Conservation (phyloP, 2,329 filamentous ascomycete genomes). For the Zymoseptoria brevis region DNA sequence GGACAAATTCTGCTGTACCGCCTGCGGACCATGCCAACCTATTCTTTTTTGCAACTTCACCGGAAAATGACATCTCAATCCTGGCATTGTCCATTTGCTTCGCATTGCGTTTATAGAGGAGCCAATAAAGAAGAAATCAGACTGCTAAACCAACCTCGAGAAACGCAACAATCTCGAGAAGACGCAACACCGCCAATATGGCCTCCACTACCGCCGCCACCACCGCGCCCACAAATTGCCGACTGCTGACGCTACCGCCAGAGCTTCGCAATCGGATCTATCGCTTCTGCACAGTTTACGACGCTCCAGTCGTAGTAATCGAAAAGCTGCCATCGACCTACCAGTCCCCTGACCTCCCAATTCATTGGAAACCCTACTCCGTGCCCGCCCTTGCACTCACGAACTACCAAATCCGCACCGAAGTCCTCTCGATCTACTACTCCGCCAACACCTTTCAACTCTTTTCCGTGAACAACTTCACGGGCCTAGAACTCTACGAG, state of each 20-base stretch:
- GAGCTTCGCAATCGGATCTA: conserved; percentile 11
- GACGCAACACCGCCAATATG: neutral
- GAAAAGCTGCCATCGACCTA: neutral
- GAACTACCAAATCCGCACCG: neutral
- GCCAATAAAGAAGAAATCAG: neutral
- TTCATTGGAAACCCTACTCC: neutral
- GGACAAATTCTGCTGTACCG: neutral
- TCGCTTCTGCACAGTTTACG: conserved; percentile 6
- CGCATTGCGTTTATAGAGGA: neutral
- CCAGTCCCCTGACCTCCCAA: too few species aligned
- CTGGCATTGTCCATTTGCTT: neutral
- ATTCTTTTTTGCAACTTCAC: neutral
- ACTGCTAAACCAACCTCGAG: neutral
- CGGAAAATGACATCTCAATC: neutral
- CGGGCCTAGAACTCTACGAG: neutral
- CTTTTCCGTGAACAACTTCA: neutral
- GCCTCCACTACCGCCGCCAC: neutral
- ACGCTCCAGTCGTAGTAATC: neutral
- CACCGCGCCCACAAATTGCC: neutral
- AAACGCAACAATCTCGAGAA: neutral
- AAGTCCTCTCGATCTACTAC: conserved; percentile 2
- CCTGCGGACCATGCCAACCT: neutral
- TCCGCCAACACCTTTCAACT: neutral
- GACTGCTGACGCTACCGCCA: conserved; percentile 8
- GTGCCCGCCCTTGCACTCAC: neutral